Percentiles rank a stretch among this genome's conserved stretches.
phyloP scores from a whole-genome alignment of 192 early-diverging fungal genomes.

The Geosiphon pyriformis region DNA sequence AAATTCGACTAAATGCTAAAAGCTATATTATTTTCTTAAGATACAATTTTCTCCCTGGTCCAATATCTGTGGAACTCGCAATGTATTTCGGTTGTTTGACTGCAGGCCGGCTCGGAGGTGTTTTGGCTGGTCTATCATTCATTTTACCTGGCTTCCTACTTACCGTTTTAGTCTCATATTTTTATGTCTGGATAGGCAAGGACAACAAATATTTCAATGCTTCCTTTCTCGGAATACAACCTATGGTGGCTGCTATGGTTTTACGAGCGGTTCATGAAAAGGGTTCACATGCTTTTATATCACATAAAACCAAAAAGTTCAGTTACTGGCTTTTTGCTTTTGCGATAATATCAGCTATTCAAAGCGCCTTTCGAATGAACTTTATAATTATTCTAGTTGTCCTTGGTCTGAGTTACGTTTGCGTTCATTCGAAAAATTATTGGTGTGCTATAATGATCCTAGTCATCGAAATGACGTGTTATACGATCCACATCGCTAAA shows the following conservation, averaged over 20 bases:
- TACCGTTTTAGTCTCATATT: slow-evolving; percentile 36
- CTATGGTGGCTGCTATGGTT: slow-evolving; percentile 48
- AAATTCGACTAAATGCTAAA: slow-evolving; percentile 33
- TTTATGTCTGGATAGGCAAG: slow-evolving; percentile 34
- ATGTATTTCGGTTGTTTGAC: slow-evolving; percentile 45
- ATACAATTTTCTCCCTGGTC: slow-evolving; percentile 42
- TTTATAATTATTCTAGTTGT: slow-evolving; percentile 47
- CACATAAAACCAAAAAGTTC: slow-evolving; percentile 40
- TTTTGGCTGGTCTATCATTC: slow-evolving; percentile 42
- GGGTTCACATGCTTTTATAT: slow-evolving; percentile 37
- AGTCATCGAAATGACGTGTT: slow-evolving; percentile 29
- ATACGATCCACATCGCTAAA: slow-evolving; percentile 34
- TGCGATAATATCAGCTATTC: slow-evolving; percentile 29
- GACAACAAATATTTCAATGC: slow-evolving; percentile 45
- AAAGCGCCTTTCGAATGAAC: slow-evolving; percentile 43
- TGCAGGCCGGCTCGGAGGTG: slow-evolving; percentile 36
- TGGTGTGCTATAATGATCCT: slow-evolving; percentile 27
- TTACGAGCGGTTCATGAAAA: slow-evolving; percentile 41
- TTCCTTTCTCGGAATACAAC: slow-evolving; percentile 41
- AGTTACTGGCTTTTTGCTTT: slow-evolving; percentile 17
- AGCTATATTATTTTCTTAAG: not conserved
- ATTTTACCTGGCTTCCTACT: slow-evolving; percentile 41
- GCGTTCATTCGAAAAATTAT: slow-evolving; percentile 9
- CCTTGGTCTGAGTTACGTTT: slow-evolving; percentile 34
- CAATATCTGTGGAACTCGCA: slow-evolving; percentile 48